These are phyloP conservation scores for Cinnamomum chago DNA, from an alignment of 164 flowering plant species.

Conservation along the genomic window DNA sequence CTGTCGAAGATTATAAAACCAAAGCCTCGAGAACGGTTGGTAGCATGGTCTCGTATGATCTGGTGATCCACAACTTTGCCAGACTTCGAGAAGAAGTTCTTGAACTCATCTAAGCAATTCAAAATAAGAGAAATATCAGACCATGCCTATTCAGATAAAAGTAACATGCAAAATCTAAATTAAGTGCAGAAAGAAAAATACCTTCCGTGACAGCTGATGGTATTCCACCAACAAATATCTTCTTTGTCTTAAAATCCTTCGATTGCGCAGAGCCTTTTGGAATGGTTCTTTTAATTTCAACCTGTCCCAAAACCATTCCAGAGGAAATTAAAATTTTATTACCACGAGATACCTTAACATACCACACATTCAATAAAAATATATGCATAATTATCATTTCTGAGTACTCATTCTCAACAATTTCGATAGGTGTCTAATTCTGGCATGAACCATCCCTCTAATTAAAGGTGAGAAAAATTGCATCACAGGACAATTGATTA, in stretches of 20 bases:
- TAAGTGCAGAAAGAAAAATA: conserved; percentile 13
- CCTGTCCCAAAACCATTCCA: conserved; percentile 32
- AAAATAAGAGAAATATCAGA: background rate
- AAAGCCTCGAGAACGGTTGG: conserved; percentile 88
- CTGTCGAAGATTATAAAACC: conserved; percentile 82
- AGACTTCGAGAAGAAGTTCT: conserved; percentile 71
- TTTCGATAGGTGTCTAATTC: too few relatives aligned
- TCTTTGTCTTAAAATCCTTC: conserved; percentile 82
- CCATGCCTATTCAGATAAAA: too few relatives aligned
- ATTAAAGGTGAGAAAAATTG: too few relatives aligned
- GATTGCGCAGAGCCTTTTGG: conserved; percentile 78
- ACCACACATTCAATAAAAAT: background rate
- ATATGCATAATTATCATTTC: too few relatives aligned
- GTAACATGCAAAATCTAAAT: background rate
- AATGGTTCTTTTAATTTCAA: conserved; percentile 89
- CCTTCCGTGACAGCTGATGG: conserved; percentile 76
- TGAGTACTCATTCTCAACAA: too few relatives aligned
- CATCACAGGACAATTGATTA: too few relatives aligned
- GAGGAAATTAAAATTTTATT: background rate
- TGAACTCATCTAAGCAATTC: conserved; percentile 57
- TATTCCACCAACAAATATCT: conserved; percentile 97
- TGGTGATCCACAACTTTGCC: conserved; percentile 83
- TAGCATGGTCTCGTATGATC: conserved; percentile 81
- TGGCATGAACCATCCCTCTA: too few relatives aligned
- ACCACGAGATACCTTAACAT: background rate